These are phyloP conservation scores for Chernovozyma sophiae-reginae DNA, from an alignment of 1,139 yeast genomes.

Conservation along the genomic window DNA sequence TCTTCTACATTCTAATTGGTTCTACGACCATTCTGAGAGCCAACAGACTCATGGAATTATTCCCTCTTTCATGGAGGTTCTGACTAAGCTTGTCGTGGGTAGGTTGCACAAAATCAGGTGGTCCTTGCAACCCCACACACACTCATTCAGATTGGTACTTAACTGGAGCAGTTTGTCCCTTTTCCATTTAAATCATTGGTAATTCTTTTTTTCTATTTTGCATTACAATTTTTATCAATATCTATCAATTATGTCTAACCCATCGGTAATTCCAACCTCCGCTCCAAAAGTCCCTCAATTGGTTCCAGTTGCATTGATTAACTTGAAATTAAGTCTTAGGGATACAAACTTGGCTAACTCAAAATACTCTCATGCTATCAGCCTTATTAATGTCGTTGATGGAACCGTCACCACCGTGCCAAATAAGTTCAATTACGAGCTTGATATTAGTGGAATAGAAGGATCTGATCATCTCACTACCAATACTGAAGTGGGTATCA, in stretches of 20 bases:
- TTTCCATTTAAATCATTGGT: too few relatives aligned
- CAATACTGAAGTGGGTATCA: constrained; percentile 22
- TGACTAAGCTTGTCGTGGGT: too few relatives aligned
- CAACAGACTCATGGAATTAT: too few relatives aligned
- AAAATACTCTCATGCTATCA: constrained; percentile 13
- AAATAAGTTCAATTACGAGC: constrained; percentile 26
- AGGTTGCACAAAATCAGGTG: too few relatives aligned
- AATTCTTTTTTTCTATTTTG: too few relatives aligned
- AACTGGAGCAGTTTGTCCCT: too few relatives aligned
- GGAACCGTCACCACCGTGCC: constrained; percentile 28
- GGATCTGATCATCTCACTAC: constrained; percentile 50
- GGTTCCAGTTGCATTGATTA: constrained; percentile 28
- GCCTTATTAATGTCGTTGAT: constrained; percentile 18
- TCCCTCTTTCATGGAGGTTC: too few relatives aligned
- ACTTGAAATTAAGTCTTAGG: constrained; percentile 19
- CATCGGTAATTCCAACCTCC: constrained; percentile 13
- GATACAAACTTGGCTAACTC: constrained; percentile 15
- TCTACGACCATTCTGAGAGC: too few relatives aligned
- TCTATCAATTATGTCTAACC: not conserved
- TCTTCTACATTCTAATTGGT: too few relatives aligned
- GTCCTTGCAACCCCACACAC: too few relatives aligned
- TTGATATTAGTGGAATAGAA: constrained; percentile 19
- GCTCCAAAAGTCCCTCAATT: constrained; percentile 19
- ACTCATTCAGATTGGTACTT: too few relatives aligned
- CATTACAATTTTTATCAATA: not conserved